Base-by-base conservation (phyloP, 352 stramenopile species). In the Globisporangium middletonii region DNA sequence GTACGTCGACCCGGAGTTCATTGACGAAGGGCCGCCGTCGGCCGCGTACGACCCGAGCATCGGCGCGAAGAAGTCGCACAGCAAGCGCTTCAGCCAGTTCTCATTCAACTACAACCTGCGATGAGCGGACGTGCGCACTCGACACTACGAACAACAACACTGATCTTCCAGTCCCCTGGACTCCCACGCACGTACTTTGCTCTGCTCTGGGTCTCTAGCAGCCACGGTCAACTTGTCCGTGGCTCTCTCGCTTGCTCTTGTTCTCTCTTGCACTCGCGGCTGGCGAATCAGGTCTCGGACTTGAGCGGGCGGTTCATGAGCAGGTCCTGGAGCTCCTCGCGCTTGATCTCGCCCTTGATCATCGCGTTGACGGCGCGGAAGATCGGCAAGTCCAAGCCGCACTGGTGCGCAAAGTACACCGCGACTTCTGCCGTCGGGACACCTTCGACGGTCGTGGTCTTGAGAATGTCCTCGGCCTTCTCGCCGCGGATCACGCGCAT, bases 391-490 rank as follows among this genome's bases (percentile, higher is more conserved):
- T 98, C 91, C 16, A 98, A 64, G 37, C 85, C 88, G 63, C 86
- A 97, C 63, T 88, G 75, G 42, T 95, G 75, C 8, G 92, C 92
- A 63, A 97, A 97, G 57, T 90, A 83, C 23, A 97, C 79, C 6
- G 88, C 91, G 15, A 97, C 96, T 52, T 98, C 88, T 6, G 93
- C 90, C 3, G 97, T 99, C 16, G 96, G 92, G 16, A 99, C 97
- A 51, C 96, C 96, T 66, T 98, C 92, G 2, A 97, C 88, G 2
- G 88, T 97, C n/a, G 75, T 83, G 46, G 88, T 79, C 33, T 83
- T 87, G 48, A 97, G 64, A 53, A 99, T 98, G 58, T 99, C 89
- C 53, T 98, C 84, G 48, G 97, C 82, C 26, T 88, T 87, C 59
- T 95, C 75, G 38, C 86, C 73, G 60, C 98, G 86, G 50, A 97